Conservation (phyloP, 371 early-diverging fungal genomes). For the Caulochytrium protostelioides region DNA sequence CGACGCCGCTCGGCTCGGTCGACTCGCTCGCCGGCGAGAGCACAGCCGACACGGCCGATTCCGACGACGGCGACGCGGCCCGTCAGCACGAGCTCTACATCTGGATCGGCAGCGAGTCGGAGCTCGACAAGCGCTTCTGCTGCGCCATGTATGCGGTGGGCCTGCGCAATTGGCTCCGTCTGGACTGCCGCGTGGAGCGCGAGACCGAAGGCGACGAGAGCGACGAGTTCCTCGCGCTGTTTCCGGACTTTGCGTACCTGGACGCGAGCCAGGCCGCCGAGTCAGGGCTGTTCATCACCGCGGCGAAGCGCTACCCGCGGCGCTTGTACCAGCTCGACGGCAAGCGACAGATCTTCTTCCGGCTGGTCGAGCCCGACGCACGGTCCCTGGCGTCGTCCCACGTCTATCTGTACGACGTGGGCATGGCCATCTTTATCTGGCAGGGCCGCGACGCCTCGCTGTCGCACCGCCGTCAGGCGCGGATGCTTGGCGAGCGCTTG, state of each 20-base stretch:
- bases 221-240: constrained; percentile 11
- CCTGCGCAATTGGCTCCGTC: constrained; percentile 14
- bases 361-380: constrained; percentile 6
- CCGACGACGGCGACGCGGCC: no score
- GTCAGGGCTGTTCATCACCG: constrained; percentile 13
- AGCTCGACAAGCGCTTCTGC: constrained; percentile 26
- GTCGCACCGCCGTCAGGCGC: constrained; percentile 8
- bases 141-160: constrained; percentile 21
- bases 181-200: constrained; percentile 5
- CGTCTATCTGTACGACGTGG: constrained; percentile 18
- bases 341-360: constrained; percentile 1
- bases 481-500: constrained; percentile 14
- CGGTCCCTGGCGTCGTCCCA: constrained; percentile 6
- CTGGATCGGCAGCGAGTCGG: constrained; percentile 21
- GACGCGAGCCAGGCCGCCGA: constrained; percentile 12
- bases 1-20: no score
- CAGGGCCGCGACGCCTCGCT: constrained; percentile 10
- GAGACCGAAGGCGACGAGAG: constrained; percentile 14
- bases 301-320: constrained; percentile 10
- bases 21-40: no score
- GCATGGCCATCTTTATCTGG: constrained; percentile 16
- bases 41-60: no score
- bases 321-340: constrained; percentile 13
- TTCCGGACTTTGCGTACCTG: constrained; percentile 5
- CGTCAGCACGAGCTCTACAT: constrained; percentile 11